Evolutionary conservation across 2,329 filamentous ascomycete genomes (phyloP).

Genomic region (Penicillium sp.): DNA sequence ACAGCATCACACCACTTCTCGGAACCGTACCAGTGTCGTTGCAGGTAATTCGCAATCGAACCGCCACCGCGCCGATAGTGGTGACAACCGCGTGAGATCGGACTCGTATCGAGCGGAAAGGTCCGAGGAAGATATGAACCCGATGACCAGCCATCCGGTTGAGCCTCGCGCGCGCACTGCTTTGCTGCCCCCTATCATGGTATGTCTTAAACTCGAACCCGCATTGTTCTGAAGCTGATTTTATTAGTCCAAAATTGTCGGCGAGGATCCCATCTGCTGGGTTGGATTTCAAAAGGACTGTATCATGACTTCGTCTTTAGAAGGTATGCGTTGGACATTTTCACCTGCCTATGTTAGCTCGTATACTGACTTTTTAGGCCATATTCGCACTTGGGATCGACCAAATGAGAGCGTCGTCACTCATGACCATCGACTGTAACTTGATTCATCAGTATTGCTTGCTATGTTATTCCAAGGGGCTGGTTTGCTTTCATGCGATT

Average conservation of each 20-base stretch:
- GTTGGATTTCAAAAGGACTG: constrained; percentile 88
- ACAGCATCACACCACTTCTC: constrained; percentile 33
- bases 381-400: constrained; percentile 68
- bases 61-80: constrained; percentile 58
- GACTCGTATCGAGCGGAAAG: constrained; percentile 59
- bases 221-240: constrained; percentile 10
- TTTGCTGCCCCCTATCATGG: constrained; percentile 84
- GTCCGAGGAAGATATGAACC: constrained; percentile 45
- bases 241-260: constrained; percentile 68
- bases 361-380: constrained; percentile 57
- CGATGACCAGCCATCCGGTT: constrained; percentile 67
- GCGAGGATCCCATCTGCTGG: constrained; percentile 82
- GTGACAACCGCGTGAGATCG: constrained; percentile 57
- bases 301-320: constrained; percentile 87
- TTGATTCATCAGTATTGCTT: too few relatives aligned
- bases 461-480: too few relatives aligned
- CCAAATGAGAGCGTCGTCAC: constrained; percentile 45
- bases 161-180: constrained; percentile 79
- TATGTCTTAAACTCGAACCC: constrained; percentile 39
- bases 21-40: constrained; percentile 37
- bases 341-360: too few relatives aligned
- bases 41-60: constrained; percentile 30
- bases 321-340: constrained; percentile 55
- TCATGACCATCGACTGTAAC: constrained; percentile 16
- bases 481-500: too few relatives aligned